Conservation (phyloP, 2,329 filamentous ascomycete genomes). For the Sporothrix mexicana region DNA sequence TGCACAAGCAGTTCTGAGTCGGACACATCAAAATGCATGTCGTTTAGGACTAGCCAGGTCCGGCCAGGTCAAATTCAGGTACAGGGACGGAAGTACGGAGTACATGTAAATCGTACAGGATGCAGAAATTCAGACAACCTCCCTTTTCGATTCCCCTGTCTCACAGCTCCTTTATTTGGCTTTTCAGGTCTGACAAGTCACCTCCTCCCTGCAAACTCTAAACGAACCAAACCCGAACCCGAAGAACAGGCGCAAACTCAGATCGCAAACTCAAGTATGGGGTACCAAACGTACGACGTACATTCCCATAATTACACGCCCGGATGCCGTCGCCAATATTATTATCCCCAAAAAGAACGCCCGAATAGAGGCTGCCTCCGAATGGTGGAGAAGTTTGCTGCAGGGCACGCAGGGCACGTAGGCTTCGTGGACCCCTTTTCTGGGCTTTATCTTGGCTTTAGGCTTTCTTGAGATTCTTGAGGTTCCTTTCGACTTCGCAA, state of each 20-base stretch:
- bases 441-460: not conserved
- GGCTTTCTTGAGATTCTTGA: not conserved
- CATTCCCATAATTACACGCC: no score
- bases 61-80: not conserved
- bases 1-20: no score
- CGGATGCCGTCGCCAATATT: no score
- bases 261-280: not conserved
- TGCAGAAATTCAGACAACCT: not conserved
- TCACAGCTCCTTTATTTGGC: not conserved
- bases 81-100: not conserved
- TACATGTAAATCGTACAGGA: not conserved
- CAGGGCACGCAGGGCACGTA: conserved; percentile 8
- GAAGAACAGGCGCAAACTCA: not conserved
- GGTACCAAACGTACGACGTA: not conserved
- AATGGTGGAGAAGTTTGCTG: not conserved
- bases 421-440: not conserved
- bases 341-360: not conserved
- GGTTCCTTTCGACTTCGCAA: not conserved
- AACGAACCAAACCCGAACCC: not conserved
- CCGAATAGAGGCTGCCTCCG: not conserved
- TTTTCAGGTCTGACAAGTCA: not conserved
- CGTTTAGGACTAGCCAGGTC: not conserved
- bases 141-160: not conserved
- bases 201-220: not conserved
- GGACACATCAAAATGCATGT: not conserved